A percentile compares a stretch with the other conserved stretches of the same genome.
phyloP scores from a whole-genome alignment of 106 monocot genomes.

The Dioscorea zingiberensis region DNA sequence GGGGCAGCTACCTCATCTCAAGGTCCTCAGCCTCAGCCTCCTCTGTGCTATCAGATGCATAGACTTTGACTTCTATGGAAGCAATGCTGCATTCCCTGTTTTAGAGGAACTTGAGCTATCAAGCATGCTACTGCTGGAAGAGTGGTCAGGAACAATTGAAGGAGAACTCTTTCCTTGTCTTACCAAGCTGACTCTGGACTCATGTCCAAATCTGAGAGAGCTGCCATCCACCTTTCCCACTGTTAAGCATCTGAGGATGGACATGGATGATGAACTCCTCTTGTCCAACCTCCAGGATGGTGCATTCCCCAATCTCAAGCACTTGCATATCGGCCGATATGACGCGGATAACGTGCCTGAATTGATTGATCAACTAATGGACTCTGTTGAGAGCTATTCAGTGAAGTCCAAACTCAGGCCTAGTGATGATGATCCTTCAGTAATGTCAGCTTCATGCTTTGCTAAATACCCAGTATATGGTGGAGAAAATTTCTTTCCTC shows the following conservation, averaged over 20 bases:
- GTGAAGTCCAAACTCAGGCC: not conserved
- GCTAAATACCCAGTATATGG: too few species aligned
- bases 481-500: too few species aligned
- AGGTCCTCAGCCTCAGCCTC: constrained; percentile 5
- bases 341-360: constrained; percentile 2
- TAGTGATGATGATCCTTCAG: not conserved
- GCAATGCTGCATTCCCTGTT: constrained; percentile 5
- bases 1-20: constrained; percentile 13
- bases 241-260: not conserved
- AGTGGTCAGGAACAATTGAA: constrained; percentile 6
- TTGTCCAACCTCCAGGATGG: constrained; percentile 7
- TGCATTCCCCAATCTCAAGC: constrained; percentile 12
- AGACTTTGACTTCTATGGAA: constrained; percentile 13
- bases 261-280: constrained; percentile 16
- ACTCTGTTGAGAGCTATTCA: constrained; percentile 1
- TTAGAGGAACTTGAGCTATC: constrained; percentile 18
- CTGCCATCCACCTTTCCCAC: constrained; percentile 15
- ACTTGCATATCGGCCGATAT: not conserved
- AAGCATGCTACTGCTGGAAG: constrained; percentile 3
- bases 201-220: constrained; percentile 19
- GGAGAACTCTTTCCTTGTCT: constrained; percentile 12
- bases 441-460: not conserved
- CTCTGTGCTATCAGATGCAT: constrained; percentile 8
- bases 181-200: not conserved
- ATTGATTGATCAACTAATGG: not conserved